Base-by-base conservation (phyloP, 768 basidiomycete species). In the Cyclocybe cylindracea region DNA sequence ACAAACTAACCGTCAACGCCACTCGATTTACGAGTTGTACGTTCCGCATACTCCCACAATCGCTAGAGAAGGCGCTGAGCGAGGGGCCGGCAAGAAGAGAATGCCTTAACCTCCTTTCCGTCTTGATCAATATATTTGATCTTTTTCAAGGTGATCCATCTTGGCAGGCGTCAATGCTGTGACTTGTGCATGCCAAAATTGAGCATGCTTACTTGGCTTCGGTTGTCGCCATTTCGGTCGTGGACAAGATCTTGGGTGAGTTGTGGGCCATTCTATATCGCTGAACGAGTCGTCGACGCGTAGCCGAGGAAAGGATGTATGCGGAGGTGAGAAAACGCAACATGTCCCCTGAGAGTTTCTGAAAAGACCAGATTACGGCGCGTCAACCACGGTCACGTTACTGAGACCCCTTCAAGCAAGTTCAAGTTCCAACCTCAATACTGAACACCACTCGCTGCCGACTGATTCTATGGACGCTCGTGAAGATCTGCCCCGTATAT, bases 31-130 rank as follows among this genome's bases (percentile, higher is more conserved):
- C 90, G 80, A 10, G 91, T 93, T 62, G 84, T 89, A 35, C 95
- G 78, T 60, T 91, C 86, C 8, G 94, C 94, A 52, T 76, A 86
- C 69, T 97, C 95, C 94, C 95, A 98, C n/a, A 79, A 61, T 50
- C 93, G 75, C 87, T 95, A 59, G 8, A 39, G 42, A 37, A 53
- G 49, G 32, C 43, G 19, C 34, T 2, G 39, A 44, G 29, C 33
- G n/a, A 53, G 14, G 34, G 16, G n/a, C 47, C 40, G 51, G 19
- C 19, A 43, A 35, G 46, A 32, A 19, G 3, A 7, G 38, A 53
- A n/a, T 33, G 29, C 49, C 18, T 36, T 14, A 55, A 90, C 92
- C 74, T 89, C 75, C 61, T 74, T 81, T 2, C 94, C 93, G 10
- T 84, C 82, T 56, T 84, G 78, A 73, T 97, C 95, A 48, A 78